Evolutionary conservation across 768 basidiomycete genomes (phyloP), one percentile per base, ranked within the genome.

Genomic region (Cubamyces lactineus): DNA sequence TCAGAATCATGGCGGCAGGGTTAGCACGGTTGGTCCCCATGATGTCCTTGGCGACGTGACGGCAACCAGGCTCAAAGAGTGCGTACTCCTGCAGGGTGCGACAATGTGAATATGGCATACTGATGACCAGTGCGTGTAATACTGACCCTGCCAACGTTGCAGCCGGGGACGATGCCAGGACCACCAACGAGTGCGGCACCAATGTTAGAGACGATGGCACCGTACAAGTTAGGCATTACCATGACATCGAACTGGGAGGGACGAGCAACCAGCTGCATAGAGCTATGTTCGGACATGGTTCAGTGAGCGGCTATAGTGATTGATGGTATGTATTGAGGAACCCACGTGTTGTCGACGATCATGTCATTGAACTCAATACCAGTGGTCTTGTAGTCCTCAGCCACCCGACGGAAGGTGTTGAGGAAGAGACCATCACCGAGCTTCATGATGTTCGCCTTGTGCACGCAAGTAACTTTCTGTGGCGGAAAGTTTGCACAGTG

Each of bases 401-500:
- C 97, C 62, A 99, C 86, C 62, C 87, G 85, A 69, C 94, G 92
- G 88, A 98, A 99, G 23, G 96, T 98, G 78, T 94, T 96, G 70
- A 98, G 85, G 88, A 98, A 98, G 45, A 99, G 86, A 76, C 97
- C 97, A 72, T 98, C 97, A 75, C 96, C 96, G 69, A 98, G 88
- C 78, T 99, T 99, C 97, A 99, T 99, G 82, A 99, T 99, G 82
- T 98, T 98, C 71, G 97, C 97, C 79, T 99, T 99, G 87, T 99
- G 97, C 47, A 99, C 95, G 72, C 96, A 98, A 43, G 97, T 99
- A 68, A 99, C 96, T 91, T 96, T 98, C 94, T 96, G 53, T n/a
- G 24, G 19, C 7, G 11, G 2, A 21, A 21, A 24, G 12, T 12
- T 23, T 49, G 48, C 9, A 45, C 26, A 17, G 54, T 12, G 21